Conservation (phyloP, 176 grass and related monocot species). For the Eremochloa ophiuroides region DNA sequence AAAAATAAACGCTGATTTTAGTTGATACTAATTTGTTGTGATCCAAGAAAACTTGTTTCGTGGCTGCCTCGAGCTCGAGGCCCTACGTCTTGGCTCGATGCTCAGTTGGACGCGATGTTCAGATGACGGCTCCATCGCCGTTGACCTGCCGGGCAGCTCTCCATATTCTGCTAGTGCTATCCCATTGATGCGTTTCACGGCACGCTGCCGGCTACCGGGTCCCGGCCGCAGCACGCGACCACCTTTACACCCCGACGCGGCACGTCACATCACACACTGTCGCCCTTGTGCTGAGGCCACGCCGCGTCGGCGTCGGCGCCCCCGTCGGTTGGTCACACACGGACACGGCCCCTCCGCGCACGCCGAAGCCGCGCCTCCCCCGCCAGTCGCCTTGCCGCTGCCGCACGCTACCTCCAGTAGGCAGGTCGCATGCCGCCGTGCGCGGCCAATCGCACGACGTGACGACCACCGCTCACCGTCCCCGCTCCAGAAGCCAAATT, state of each 20-base stretch:
- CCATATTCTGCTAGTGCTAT: not conserved
- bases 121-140: not conserved
- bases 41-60: too few relatives aligned
- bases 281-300: not conserved
- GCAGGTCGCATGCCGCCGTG: conserved; percentile 30
- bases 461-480: conserved; percentile 4
- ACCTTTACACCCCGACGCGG: not conserved
- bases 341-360: not conserved
- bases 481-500: not conserved
- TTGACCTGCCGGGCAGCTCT: too few relatives aligned
- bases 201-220: not conserved
- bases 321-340: not conserved
- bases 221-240: conserved; percentile 1
- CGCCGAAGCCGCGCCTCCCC: conserved; percentile 1
- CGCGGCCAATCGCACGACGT: conserved; percentile 21
- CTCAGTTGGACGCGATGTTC: too few relatives aligned
- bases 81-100: too few relatives aligned
- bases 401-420: conserved; percentile 22
- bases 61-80: too few relatives aligned
- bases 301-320: conserved; percentile 19
- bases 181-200: not conserved
- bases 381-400: conserved; percentile 20
- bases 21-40: too few relatives aligned
- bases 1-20: too few relatives aligned
- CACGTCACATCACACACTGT: not conserved